These are phyloP conservation scores for Paracoccidioides lutzii DNA, from an alignment of 2,329 filamentous ascomycete species.

Conservation along the genomic window DNA sequence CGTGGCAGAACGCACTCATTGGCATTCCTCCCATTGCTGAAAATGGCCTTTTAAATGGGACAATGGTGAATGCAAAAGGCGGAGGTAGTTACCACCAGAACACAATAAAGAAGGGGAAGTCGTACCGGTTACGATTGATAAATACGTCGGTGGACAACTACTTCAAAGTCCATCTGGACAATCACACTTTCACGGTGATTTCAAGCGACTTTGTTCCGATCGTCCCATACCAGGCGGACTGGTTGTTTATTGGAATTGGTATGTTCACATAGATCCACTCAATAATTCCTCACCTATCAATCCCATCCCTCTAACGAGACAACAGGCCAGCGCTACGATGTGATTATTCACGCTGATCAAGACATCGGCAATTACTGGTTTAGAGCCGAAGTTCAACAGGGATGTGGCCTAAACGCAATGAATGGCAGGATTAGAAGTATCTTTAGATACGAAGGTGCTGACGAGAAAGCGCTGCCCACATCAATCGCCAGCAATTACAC, in stretches of 20 bases:
- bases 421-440: slow-evolving; percentile 3
- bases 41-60: slow-evolving; percentile 4
- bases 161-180: slow-evolving; percentile 8
- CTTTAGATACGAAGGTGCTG: slow-evolving; percentile 6
- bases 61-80: slow-evolving; percentile 4
- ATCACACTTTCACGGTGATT: slow-evolving; percentile 7
- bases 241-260: slow-evolving; percentile 9
- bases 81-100: not conserved
- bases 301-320: not conserved
- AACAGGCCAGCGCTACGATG: slow-evolving; percentile 32
- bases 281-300: not conserved
- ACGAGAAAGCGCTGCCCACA: slow-evolving; percentile 5
- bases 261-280: not conserved
- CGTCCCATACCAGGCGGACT: slow-evolving; percentile 2
- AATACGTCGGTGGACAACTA: slow-evolving; percentile 6
- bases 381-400: slow-evolving; percentile 4
- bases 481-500: slow-evolving; percentile 8
- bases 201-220: slow-evolving; percentile 4
- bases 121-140: slow-evolving; percentile 3
- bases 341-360: slow-evolving; percentile 35
- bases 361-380: slow-evolving; percentile 31
- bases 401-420: slow-evolving; percentile 2
- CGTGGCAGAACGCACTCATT: slow-evolving; percentile 12
- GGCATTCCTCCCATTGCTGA: slow-evolving; percentile 2
- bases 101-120: not conserved